Evolutionary conservation across 1,139 yeast genomes (phyloP).

Genomic region (Spencermartinsiella ligniputridi): DNA sequence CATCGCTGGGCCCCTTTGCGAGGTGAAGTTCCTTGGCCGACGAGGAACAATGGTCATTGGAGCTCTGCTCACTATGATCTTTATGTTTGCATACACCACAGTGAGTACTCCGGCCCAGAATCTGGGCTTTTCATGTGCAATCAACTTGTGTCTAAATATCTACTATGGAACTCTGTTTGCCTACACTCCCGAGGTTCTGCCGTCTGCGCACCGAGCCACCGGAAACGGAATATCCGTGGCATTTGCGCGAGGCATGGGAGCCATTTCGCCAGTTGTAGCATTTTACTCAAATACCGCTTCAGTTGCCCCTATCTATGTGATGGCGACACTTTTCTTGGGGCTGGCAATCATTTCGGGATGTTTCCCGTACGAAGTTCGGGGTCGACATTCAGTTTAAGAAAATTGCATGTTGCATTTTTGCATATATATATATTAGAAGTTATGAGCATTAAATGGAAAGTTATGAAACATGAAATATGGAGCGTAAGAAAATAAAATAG

Average conservation of each 20-base stretch:
- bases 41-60: constrained; percentile 56
- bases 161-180: constrained; percentile 56
- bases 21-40: constrained; percentile 49
- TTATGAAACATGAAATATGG: too few species aligned
- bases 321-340: constrained; percentile 49
- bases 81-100: constrained; percentile 55
- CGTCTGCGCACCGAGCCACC: constrained; percentile 51
- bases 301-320: constrained; percentile 52
- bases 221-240: constrained; percentile 51
- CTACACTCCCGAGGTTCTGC: constrained; percentile 57
- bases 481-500: too few species aligned
- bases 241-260: constrained; percentile 45
- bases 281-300: constrained; percentile 43
- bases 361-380: constrained; percentile 44
- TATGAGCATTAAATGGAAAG: too few species aligned
- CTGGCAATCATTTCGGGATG: constrained; percentile 41
- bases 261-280: constrained; percentile 50
- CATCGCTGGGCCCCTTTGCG: constrained; percentile 42
- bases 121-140: constrained; percentile 50
- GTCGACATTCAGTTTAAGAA: constrained; percentile 21
- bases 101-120: constrained; percentile 48
- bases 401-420: background rate
- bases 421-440: too few species aligned
- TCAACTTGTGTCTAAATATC: constrained; percentile 47
- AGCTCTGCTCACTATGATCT: constrained; percentile 50